These are phyloP conservation scores for Haplosporangium sp. DNA, from an alignment of 371 early-diverging fungal species.

Conservation along the genomic window DNA sequence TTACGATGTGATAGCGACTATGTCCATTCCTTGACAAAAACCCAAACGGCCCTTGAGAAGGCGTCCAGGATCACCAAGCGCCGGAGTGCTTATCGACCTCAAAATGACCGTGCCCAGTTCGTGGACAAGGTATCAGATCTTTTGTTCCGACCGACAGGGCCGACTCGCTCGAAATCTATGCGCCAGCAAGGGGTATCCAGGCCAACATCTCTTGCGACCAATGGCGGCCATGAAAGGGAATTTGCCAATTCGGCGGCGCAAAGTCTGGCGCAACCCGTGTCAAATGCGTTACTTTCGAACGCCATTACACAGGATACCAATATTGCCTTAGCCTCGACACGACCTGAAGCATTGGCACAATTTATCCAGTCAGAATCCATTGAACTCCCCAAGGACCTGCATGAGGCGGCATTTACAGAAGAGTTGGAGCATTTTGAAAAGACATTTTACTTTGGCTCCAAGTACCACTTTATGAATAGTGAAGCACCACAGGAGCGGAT, in stretches of 20 bases:
- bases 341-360: conserved; percentile 46
- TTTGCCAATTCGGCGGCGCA: conserved; percentile 6
- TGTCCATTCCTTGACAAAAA: conserved; percentile 13
- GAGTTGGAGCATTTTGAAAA: conserved; percentile 69
- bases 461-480: conserved; percentile 60
- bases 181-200: conserved; percentile 36
- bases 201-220: conserved; percentile 30
- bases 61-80: conserved; percentile 47
- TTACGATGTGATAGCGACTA: conserved; percentile 24
- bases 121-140: conserved; percentile 53
- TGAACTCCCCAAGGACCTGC: conserved; percentile 58
- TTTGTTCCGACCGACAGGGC: conserved; percentile 44
- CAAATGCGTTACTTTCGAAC: conserved; percentile 7
- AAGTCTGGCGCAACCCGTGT: conserved; percentile 5
- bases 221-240: conserved; percentile 23
- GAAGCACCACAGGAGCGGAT: conserved; percentile 11
- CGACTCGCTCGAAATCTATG: conserved; percentile 38
- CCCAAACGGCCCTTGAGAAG: conserved; percentile 31
- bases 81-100: conserved; percentile 33
- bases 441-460: conserved; percentile 62
- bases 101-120: conserved; percentile 44
- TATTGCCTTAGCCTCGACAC: conserved; percentile 30
- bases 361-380: conserved; percentile 68
- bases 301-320: conserved; percentile 35
- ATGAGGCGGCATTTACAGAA: conserved; percentile 64